Evolutionary conservation across 352 stramenopile genomes (phyloP).

Genomic region (Phytophthora kernoviae): DNA sequence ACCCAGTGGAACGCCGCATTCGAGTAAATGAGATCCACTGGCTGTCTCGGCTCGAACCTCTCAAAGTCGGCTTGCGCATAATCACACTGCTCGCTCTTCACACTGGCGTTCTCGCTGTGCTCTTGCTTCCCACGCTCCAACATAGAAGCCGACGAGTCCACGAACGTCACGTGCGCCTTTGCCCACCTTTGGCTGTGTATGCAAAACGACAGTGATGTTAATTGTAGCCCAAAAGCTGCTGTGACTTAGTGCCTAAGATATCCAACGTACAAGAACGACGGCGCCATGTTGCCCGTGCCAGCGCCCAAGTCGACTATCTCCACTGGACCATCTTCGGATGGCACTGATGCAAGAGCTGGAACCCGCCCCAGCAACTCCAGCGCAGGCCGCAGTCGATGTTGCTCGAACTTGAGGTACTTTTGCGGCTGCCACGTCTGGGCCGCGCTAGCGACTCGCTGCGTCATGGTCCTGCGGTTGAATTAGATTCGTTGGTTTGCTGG

Average conservation of each 20-base stretch:
- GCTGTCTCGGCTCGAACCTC: constrained; percentile 37
- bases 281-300: constrained; percentile 70
- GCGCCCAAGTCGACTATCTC: constrained; percentile 65
- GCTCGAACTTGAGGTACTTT: constrained; percentile 12
- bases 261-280: constrained; percentile 53
- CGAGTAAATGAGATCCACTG: constrained; percentile 72
- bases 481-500: background rate
- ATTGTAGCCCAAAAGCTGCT: too few relatives aligned
- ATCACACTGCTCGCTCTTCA: constrained; percentile 25
- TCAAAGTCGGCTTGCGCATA: constrained; percentile 67
- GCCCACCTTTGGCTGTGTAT: constrained; percentile 51
- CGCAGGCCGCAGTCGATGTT: constrained; percentile 17
- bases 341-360: constrained; percentile 14
- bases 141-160: constrained; percentile 67
- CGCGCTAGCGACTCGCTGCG: background rate
- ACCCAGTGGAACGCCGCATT: constrained; percentile 78
- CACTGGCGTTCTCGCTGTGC: constrained; percentile 29
- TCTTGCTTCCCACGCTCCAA: constrained; percentile 48
- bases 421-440: constrained; percentile 3
- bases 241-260: too few relatives aligned
- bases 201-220: too few relatives aligned
- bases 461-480: background rate
- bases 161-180: constrained; percentile 51
- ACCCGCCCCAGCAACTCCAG: constrained; percentile 65
- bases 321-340: constrained; percentile 12